Evolutionary conservation across 177 flowering plant genomes (phyloP).

Genomic region (Viscum album): DNA sequence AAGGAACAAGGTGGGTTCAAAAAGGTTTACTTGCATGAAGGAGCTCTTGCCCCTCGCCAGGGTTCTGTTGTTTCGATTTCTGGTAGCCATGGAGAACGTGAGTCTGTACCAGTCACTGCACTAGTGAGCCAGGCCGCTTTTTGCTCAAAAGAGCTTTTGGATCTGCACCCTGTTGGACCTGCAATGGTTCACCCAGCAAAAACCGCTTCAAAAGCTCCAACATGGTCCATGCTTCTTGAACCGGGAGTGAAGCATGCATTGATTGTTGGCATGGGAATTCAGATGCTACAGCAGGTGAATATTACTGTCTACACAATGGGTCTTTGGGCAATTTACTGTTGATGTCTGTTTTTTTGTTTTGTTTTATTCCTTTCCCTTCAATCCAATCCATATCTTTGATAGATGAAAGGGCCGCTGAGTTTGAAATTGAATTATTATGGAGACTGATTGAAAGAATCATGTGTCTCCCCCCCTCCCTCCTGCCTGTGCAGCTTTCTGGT

Average conservation of each 20-base stretch:
- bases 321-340: neutral
- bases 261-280: slow-evolving; percentile 27
- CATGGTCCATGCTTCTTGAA: slow-evolving; percentile 21
- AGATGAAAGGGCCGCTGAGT: no score
- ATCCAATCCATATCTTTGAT: no score
- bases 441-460: neutral
- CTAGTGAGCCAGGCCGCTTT: slow-evolving; percentile 37
- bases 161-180: slow-evolving; percentile 24
- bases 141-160: slow-evolving; percentile 19
- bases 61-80: slow-evolving; percentile 29
- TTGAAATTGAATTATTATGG: no score
- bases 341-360: neutral
- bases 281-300: slow-evolving; percentile 33
- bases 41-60: slow-evolving; percentile 18
- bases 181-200: slow-evolving; percentile 30
- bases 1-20: slow-evolving; percentile 28
- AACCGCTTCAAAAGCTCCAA: slow-evolving; percentile 21
- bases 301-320: neutral
- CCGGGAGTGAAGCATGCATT: slow-evolving; percentile 32
- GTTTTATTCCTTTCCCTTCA: neutral
- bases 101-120: slow-evolving; percentile 32
- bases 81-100: slow-evolving; percentile 18
- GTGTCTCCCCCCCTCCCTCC: no score
- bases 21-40: slow-evolving; percentile 32
- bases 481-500: slow-evolving; percentile 39